Evolutionary conservation across 2,329 filamentous ascomycete species (phyloP).

Genomic region (Diaporthe helianthi): DNA sequence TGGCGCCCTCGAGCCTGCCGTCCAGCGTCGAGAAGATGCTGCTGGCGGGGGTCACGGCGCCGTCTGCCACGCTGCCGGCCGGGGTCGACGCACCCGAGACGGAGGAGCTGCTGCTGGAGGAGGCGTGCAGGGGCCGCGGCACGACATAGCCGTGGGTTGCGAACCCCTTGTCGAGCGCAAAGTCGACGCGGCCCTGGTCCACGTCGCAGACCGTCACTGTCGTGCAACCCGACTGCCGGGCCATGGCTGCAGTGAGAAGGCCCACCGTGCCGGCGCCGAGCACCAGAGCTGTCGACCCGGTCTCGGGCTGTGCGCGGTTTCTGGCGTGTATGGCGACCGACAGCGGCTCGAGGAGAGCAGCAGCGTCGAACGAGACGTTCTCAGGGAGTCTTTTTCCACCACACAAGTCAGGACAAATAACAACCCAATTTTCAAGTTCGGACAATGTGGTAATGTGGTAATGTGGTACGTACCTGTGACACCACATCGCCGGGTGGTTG

Average conservation of each 20-base stretch:
- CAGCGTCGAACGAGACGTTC: slow-evolving; percentile 63
- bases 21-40: slow-evolving; percentile 53
- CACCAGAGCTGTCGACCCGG: slow-evolving; percentile 65
- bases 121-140: slow-evolving; percentile 51
- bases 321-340: slow-evolving; percentile 66
- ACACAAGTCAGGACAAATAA: slow-evolving; percentile 36
- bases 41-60: slow-evolving; percentile 53
- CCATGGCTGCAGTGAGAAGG: slow-evolving; percentile 68
- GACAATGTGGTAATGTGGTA: too few species aligned
- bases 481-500: slow-evolving; percentile 68
- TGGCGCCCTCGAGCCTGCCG: slow-evolving; percentile 59
- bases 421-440: neutral
- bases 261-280: slow-evolving; percentile 71
- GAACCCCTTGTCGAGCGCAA: slow-evolving; percentile 64
- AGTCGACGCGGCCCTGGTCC: slow-evolving; percentile 64
- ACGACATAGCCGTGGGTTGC: slow-evolving; percentile 66
- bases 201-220: slow-evolving; percentile 68
- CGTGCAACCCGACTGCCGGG: slow-evolving; percentile 64
- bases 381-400: slow-evolving; percentile 68
- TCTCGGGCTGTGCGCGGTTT: slow-evolving; percentile 59
- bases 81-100: slow-evolving; percentile 57
- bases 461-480: slow-evolving; percentile 60
- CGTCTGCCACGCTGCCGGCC: slow-evolving; percentile 41
- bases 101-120: slow-evolving; percentile 53
- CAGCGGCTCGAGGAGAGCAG: slow-evolving; percentile 67